Percentiles rank a stretch among this genome's conserved stretches.
These are phyloP conservation scores for Brassica rapa DNA, from an alignment of 345 rosid species.

Conservation along the genomic window DNA sequence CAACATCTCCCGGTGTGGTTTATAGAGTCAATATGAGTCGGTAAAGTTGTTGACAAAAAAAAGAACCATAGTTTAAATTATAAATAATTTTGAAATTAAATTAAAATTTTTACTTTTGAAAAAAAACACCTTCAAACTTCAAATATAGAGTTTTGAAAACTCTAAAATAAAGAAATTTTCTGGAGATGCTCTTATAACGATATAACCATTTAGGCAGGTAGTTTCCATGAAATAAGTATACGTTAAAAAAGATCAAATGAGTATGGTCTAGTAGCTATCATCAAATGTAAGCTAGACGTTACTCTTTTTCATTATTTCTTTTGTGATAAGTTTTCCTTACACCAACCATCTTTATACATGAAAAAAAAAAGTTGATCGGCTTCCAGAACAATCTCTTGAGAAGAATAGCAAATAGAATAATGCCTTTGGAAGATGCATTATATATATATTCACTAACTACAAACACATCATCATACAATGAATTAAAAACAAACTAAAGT, in stretches of 20 bases:
- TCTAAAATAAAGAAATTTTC: background rate
- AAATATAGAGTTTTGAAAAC: no score
- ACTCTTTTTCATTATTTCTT: background rate
- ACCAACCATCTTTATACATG: background rate
- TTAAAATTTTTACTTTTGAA: no score
- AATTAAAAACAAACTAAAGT: slow-evolving; percentile 7
- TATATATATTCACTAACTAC: background rate
- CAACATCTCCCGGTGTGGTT: no score
- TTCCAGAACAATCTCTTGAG: slow-evolving; percentile 19
- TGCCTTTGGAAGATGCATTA: slow-evolving; percentile 17
- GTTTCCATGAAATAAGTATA: background rate
- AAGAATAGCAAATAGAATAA: slow-evolving; percentile 16
- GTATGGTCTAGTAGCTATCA: background rate
- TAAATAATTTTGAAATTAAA: no score
- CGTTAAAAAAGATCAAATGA: background rate
- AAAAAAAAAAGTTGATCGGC: background rate
- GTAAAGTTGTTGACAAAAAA: no score
- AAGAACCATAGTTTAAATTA: no score
- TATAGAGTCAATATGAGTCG: no score
- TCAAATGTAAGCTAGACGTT: background rate
- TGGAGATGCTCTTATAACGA: background rate
- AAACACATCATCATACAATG: slow-evolving; percentile 2
- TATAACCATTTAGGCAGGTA: no score
- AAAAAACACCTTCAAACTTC: no score
- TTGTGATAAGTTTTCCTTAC: background rate